phyloP scores from a whole-genome alignment of 148 eudicot species.

The Heliamphora exappendiculata region DNA sequence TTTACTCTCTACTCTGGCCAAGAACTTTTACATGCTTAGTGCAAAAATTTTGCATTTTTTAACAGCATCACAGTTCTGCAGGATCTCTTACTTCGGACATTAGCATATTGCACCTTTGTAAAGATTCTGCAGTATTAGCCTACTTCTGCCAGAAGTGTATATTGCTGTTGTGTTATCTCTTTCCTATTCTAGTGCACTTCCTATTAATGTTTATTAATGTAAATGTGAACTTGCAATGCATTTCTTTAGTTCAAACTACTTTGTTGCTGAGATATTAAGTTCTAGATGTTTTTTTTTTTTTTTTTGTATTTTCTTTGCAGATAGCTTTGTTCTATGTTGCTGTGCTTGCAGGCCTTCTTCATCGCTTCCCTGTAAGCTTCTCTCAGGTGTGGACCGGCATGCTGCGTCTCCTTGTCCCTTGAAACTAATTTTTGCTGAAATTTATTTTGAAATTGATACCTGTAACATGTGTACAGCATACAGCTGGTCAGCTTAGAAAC shows the following conservation, averaged over 20 bases:
- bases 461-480: constrained; percentile 35
- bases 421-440: not conserved
- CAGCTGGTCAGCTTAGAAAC: constrained; percentile 74
- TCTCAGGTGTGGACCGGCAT: constrained; percentile 52
- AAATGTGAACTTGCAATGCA: not conserved
- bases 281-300: constrained; percentile 3
- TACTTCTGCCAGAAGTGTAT: not conserved
- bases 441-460: constrained; percentile 2
- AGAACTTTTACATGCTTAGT: not conserved
- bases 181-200: not conserved
- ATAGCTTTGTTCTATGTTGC: constrained; percentile 78
- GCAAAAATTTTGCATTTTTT: not conserved
- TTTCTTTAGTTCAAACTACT: not conserved
- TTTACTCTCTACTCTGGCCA: not conserved
- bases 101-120: not conserved
- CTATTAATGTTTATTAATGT: not conserved
- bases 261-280: not conserved
- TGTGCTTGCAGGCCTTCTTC: constrained; percentile 71
- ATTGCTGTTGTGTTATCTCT: not conserved
- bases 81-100: not conserved
- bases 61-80: not conserved
- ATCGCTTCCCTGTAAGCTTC: constrained; percentile 67
- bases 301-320: constrained; percentile 33
- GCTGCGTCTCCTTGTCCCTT: not conserved
- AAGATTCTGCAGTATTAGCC: not conserved